phyloP scores from a whole-genome alignment of 768 basidiomycete species.

The Phaeolepiota aurea region DNA sequence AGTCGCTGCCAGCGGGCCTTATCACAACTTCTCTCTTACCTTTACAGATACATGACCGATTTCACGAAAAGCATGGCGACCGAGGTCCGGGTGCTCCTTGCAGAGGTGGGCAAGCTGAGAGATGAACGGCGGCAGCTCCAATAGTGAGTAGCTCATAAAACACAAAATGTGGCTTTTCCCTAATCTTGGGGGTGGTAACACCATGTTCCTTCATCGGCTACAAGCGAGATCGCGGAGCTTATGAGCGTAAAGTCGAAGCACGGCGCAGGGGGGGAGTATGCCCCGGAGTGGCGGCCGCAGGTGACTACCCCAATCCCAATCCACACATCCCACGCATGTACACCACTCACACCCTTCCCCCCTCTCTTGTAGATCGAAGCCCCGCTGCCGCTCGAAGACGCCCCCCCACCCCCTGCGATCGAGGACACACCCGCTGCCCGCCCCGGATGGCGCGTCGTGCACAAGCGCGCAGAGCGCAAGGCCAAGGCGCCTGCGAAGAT shows the following conservation, averaged over 20 bases:
- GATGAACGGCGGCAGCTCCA: conserved; percentile 70
- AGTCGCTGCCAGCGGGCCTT: background rate
- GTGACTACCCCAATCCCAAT: conserved; percentile 22
- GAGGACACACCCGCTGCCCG: conserved; percentile 42
- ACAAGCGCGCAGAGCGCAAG: conserved; percentile 53
- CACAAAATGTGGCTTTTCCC: too few species aligned
- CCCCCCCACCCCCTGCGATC: conserved; percentile 35
- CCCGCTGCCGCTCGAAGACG: conserved; percentile 27
- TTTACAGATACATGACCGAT: conserved; percentile 61
- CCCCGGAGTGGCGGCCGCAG: conserved; percentile 64
- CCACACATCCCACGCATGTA: conserved; percentile 4
- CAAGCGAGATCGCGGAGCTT: conserved; percentile 76
- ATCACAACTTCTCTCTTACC: background rate
- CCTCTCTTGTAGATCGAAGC: conserved; percentile 22
- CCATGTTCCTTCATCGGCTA: conserved; percentile 2
- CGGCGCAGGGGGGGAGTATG: conserved; percentile 70
- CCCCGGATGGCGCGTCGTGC: conserved; percentile 69
- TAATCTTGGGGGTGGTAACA: background rate
- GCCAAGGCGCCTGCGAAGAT: conserved; percentile 34
- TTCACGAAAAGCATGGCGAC: conserved; percentile 76
- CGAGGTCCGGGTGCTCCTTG: conserved; percentile 72
- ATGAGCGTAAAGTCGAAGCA: conserved; percentile 81
- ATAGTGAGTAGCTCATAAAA: conserved; percentile 70
- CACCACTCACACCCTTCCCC: background rate
- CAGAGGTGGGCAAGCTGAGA: conserved; percentile 73